Conservation (phyloP, 2,329 filamentous ascomycete genomes). For the Fusarium bulbicola region DNA sequence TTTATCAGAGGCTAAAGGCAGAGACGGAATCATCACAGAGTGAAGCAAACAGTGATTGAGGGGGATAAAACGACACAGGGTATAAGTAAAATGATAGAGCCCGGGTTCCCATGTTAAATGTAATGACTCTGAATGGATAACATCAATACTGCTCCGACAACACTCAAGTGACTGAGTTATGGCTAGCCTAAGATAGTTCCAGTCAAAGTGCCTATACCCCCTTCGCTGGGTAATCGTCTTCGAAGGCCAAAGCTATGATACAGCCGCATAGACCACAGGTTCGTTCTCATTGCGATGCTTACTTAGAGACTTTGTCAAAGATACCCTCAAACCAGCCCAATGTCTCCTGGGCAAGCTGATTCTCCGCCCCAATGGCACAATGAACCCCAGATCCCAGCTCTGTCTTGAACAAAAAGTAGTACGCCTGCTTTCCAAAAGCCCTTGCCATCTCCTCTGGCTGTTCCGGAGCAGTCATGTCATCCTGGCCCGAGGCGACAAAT, state of each 20-base stretch:
- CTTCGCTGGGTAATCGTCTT: rapidly evolving
- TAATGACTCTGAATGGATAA: rapidly evolving
- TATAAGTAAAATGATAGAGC: neutral
- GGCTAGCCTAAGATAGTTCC: neutral
- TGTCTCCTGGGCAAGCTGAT: neutral
- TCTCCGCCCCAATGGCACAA: neutral
- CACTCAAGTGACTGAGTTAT: too few relatives aligned
- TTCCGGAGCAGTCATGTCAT: neutral
- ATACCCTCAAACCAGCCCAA: neutral
- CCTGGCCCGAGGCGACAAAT: neutral
- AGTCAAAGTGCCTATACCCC: neutral
- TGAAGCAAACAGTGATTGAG: neutral
- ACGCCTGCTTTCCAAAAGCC: neutral
- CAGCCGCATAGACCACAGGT: too few relatives aligned
- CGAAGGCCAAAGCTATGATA: rapidly evolving
- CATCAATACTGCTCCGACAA: neutral
- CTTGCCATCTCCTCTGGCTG: neutral
- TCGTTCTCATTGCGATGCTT: rapidly evolving
- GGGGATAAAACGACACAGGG: rapidly evolving
- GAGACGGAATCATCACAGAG: neutral
- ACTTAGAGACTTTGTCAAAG: neutral
- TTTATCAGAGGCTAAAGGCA: constrained; percentile 12
- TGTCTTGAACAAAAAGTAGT: neutral
- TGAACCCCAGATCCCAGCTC: neutral
- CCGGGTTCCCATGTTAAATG: neutral